phyloP scores from a whole-genome alignment of 1,284 basidiomycete species.

The Papiliotrema terrestris region DNA sequence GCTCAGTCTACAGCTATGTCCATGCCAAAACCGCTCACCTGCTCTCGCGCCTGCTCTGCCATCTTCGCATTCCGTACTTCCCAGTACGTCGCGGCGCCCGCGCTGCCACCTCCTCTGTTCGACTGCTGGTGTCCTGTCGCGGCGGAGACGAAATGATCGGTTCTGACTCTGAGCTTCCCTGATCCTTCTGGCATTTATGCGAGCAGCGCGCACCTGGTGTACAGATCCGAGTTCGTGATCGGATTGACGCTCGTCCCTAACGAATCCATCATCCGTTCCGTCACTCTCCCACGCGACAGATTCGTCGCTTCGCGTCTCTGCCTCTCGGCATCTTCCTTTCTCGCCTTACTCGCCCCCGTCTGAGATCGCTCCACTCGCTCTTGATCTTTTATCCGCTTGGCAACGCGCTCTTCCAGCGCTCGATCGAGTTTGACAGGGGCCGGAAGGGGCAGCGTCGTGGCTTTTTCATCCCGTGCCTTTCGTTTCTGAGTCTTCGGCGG shows the following conservation, averaged over 20 bases:
- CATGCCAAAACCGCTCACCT: conserved; percentile 20
- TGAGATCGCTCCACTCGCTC: conserved; percentile 7
- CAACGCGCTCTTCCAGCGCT: conserved; percentile 9
- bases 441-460: conserved; percentile 10
- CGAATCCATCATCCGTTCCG: conserved; percentile 38
- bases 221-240: conserved; percentile 43
- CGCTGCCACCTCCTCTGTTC: conserved; percentile 34
- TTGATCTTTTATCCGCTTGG: conserved; percentile 6
- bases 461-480: no score
- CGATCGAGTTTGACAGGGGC: conserved; percentile 4
- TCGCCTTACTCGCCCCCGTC: conserved; percentile 19
- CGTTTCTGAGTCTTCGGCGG: conserved; percentile 12
- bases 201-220: conserved; percentile 19
- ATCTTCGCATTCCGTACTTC: conserved; percentile 40
- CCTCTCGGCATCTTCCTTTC: conserved; percentile 8
- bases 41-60: conserved; percentile 31
- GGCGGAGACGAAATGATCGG: conserved; percentile 42
- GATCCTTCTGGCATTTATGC: not conserved
- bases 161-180: conserved; percentile 12
- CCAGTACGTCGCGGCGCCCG: conserved; percentile 39
- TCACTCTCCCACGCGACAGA: conserved; percentile 18
- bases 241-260: conserved; percentile 33
- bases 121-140: conserved; percentile 45
- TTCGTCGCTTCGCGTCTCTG: conserved; percentile 11
- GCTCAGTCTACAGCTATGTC: not conserved